phyloP scores from a whole-genome alignment of 192 early-diverging fungal genomes.

The Coemansia umbellata region DNA sequence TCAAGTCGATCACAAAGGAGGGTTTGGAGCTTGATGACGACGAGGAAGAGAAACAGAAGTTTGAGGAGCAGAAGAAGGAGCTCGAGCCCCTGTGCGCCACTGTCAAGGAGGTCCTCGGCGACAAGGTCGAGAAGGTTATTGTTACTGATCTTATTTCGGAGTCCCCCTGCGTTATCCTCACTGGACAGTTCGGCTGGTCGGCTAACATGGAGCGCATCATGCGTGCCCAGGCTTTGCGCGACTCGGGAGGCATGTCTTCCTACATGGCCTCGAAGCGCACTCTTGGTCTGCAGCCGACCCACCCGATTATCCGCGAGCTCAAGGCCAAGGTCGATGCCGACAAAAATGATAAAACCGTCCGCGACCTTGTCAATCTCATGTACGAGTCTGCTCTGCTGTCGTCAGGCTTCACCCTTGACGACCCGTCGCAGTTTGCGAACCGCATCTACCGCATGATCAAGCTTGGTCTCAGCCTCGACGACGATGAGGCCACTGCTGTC shows the following conservation, averaged over 20 bases:
- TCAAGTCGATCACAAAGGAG: slow-evolving; percentile 97
- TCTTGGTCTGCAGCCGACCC: slow-evolving; percentile 94
- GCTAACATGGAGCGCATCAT: slow-evolving; percentile 99
- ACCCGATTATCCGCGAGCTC: slow-evolving; percentile 93
- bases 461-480: slow-evolving; percentile 95
- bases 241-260: slow-evolving; percentile 95
- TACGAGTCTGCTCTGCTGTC: slow-evolving; percentile 93
- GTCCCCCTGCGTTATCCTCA: slow-evolving; percentile 98
- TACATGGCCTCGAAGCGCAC: slow-evolving; percentile 99
- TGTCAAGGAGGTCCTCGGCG: slow-evolving; percentile 98
- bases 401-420: slow-evolving; percentile 97
- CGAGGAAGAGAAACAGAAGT: slow-evolving; percentile 94
- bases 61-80: slow-evolving; percentile 90
- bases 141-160: slow-evolving; percentile 95
- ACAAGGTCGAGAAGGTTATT: slow-evolving; percentile 93
- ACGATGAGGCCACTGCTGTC: slow-evolving; percentile 56
- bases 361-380: slow-evolving; percentile 92
- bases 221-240: slow-evolving; percentile 99
- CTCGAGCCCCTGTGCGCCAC: slow-evolving; percentile 90
- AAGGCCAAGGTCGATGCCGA: slow-evolving; percentile 89
- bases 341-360: slow-evolving; percentile 99
- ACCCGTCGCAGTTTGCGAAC: slow-evolving; percentile 84
- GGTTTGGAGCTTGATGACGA: slow-evolving; percentile 98
- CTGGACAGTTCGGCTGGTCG: slow-evolving; percentile 99
- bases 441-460: slow-evolving; percentile 99